A percentile compares a stretch with the other conserved stretches of the same genome.
These are phyloP conservation scores for Monosporozyma solicola DNA, from an alignment of 805 yeast species.

Conservation along the genomic window DNA sequence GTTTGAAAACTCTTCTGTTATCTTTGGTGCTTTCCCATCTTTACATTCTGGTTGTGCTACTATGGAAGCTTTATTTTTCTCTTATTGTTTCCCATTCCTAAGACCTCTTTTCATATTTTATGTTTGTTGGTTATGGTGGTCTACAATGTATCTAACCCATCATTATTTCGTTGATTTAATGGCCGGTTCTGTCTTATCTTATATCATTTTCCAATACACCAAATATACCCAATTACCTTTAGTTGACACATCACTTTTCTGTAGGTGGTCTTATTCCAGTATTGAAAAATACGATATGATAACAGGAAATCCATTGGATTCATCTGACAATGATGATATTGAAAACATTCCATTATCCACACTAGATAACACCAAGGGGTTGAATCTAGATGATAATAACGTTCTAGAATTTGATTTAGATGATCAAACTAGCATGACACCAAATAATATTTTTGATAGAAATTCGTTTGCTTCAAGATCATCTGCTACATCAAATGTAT, in stretches of 20 bases:
- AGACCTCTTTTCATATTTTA: constrained; percentile 62
- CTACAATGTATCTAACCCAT: constrained; percentile 95
- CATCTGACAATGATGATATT: constrained; percentile 21
- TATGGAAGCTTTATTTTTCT: constrained; percentile 82
- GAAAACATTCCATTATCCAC: constrained; percentile 24
- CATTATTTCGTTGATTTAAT: constrained; percentile 91
- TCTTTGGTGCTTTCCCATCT: constrained; percentile 86
- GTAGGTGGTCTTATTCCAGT: constrained; percentile 59
- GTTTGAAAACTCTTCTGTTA: constrained; percentile 80
- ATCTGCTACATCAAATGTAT: constrained; percentile 30
- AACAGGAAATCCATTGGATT: constrained; percentile 31
- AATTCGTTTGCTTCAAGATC: constrained; percentile 26
- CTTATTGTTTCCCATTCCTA: constrained; percentile 69
- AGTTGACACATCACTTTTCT: constrained; percentile 41
- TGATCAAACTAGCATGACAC: constrained; percentile 7
- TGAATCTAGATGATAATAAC: constrained; percentile 7
- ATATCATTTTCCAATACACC: constrained; percentile 58
- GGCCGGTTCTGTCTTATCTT: constrained; percentile 84
- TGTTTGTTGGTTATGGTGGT: constrained; percentile 96
- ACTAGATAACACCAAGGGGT: constrained; percentile 4
- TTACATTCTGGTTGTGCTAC: constrained; percentile 92
- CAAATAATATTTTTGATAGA: constrained; percentile 25
- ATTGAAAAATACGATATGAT: constrained; percentile 30
- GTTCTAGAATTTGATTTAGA: constrained; percentile 20
- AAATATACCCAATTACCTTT: constrained; percentile 62